Conservation (phyloP, 1,284 basidiomycete genomes). For the Volvariella volvacea region DNA sequence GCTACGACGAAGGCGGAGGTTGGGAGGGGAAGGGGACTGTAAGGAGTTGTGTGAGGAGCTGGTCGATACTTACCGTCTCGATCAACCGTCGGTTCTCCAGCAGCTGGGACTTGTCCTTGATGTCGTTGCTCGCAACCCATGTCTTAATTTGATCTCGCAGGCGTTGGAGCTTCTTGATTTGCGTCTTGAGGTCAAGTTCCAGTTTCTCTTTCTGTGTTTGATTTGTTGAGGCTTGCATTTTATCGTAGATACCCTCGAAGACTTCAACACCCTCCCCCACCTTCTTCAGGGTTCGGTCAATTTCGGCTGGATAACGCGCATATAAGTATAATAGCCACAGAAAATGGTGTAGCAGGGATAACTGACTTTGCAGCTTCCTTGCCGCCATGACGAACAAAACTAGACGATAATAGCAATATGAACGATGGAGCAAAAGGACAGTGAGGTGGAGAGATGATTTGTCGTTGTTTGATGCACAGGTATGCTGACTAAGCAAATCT, state of each 20-base stretch:
- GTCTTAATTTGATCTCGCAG: constrained; percentile 99
- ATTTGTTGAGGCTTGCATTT: constrained; percentile 91
- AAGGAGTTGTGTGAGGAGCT: too few relatives aligned
- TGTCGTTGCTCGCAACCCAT: constrained; percentile 97
- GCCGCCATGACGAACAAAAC: constrained; percentile 54
- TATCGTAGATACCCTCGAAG: constrained; percentile 94
- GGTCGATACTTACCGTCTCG: constrained; percentile 76
- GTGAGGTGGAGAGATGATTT: constrained; percentile 6
- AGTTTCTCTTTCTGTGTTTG: constrained; percentile 97
- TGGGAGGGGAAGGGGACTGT: not conserved
- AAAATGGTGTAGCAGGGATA: not conserved
- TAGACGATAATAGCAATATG: constrained; percentile 2
- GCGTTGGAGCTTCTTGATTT: constrained; percentile 99
- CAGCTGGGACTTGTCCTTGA: constrained; percentile 96
- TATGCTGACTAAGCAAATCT: constrained; percentile 11
- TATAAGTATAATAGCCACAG: constrained; percentile 5
- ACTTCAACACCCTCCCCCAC: constrained; percentile 90
- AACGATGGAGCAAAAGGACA: not conserved
- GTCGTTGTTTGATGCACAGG: constrained; percentile 15
- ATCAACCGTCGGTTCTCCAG: constrained; percentile 94
- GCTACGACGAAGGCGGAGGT: not conserved
- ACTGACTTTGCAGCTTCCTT: constrained; percentile 73
- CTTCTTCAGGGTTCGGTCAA: constrained; percentile 94
- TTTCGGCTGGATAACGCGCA: constrained; percentile 68
- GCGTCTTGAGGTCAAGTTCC: constrained; percentile 91